Evolutionary conservation across 2,329 filamentous ascomycete genomes (phyloP).

Genomic region (Diaporthe helianthi): DNA sequence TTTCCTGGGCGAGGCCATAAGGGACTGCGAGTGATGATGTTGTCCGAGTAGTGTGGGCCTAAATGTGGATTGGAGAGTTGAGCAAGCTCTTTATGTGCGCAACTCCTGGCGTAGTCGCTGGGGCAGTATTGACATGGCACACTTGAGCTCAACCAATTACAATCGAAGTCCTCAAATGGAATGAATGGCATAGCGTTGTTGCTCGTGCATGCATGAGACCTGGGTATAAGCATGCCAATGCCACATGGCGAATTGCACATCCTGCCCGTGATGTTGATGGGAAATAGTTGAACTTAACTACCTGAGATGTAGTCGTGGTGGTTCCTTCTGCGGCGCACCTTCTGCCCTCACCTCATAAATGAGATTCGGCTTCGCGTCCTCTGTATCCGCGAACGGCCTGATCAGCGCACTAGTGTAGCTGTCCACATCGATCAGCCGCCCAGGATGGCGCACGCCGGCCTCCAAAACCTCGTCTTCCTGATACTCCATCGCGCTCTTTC

Average conservation of each 20-base stretch:
- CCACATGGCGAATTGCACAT: too few relatives aligned
- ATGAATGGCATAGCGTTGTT: neutral
- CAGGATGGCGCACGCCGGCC: neutral
- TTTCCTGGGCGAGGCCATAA: conserved; percentile 3
- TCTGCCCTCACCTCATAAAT: conserved; percentile 6
- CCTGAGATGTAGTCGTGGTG: too few relatives aligned
- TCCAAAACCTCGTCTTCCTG: conserved; percentile 16
- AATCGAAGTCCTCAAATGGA: neutral
- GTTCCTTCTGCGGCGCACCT: neutral
- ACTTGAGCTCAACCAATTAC: too few relatives aligned
- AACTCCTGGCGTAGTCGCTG: too few relatives aligned
- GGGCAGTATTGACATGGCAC: too few relatives aligned
- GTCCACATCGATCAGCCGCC: neutral
- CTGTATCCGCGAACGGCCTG: neutral
- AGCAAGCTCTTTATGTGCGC: too few relatives aligned
- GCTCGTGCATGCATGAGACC: too few relatives aligned
- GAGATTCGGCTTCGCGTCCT: neutral
- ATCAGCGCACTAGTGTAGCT: neutral
- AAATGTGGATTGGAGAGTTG: too few relatives aligned
- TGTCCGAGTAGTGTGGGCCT: neutral
- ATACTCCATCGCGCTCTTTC: neutral
- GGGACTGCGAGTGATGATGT: neutral
- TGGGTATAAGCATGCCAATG: neutral
- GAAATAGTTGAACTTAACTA: too few relatives aligned
- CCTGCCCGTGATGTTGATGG: neutral